phyloP scores from a whole-genome alignment of 352 stramenopile genomes.

The Saprolegnia parasitica region DNA sequence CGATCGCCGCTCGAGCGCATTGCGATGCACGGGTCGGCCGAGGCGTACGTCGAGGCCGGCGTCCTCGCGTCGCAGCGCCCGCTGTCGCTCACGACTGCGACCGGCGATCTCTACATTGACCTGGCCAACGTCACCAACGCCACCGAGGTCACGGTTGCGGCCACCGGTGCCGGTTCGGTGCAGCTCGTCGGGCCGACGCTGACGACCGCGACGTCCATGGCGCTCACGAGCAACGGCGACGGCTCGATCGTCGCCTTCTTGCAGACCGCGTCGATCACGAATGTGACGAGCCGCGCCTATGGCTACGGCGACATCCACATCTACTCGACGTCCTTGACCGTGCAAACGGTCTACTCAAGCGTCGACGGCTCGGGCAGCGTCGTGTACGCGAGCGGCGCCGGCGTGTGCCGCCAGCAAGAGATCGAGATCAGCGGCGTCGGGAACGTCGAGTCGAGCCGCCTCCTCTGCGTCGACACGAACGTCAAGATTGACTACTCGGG shows the following conservation, averaged over 20 bases:
- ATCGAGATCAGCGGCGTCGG: conserved; percentile 21
- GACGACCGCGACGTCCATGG: neutral
- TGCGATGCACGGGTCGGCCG: conserved; percentile 7
- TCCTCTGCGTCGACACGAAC: conserved; percentile 13
- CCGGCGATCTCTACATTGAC: conserved; percentile 21
- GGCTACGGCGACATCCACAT: conserved; percentile 13
- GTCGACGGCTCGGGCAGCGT: conserved; percentile 5
- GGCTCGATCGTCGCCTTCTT: conserved; percentile 16
- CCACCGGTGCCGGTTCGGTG: conserved; percentile 11
- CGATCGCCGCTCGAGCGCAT: conserved; percentile 1
- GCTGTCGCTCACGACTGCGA: conserved; percentile 1
- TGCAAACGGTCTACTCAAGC: conserved; percentile 4
- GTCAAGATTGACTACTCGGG: conserved; percentile 25
- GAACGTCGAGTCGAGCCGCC: conserved; percentile 11
- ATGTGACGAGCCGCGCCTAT: neutral
- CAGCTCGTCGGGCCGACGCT: conserved; percentile 2
- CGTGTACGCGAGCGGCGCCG: conserved; percentile 18
- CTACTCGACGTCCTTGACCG: neutral
- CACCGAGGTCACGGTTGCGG: neutral
- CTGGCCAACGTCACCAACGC: conserved; percentile 4
- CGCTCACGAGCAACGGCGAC: neutral
- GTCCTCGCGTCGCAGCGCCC: neutral
- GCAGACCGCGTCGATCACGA: neutral
- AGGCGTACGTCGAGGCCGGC: conserved; percentile 17
- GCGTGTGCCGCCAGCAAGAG: neutral